phyloP scores from a whole-genome alignment of 352 stramenopile genomes.

The Pythium coloratum region DNA sequence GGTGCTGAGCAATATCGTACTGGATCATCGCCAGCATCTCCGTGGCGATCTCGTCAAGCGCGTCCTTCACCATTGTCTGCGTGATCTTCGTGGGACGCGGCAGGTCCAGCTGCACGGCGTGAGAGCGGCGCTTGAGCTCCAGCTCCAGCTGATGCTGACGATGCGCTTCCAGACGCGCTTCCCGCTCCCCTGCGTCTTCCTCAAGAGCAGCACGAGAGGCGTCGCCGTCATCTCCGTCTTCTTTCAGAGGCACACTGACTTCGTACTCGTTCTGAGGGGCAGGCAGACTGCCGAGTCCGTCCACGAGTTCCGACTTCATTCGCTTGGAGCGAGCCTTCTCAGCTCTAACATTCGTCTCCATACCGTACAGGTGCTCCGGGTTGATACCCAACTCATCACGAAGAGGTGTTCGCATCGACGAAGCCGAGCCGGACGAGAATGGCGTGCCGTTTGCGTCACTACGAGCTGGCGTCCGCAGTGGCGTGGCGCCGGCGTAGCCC shows the following conservation, averaged over 20 bases:
- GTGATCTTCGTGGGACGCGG: conserved; percentile 69
- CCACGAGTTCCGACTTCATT: conserved; percentile 54
- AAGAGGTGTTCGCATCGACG: conserved; percentile 65
- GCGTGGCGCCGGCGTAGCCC: conserved; percentile 83
- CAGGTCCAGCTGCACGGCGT: conserved; percentile 66
- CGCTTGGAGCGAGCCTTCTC: conserved; percentile 70
- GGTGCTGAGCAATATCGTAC: conserved; percentile 60
- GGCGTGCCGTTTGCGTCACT: conserved; percentile 5
- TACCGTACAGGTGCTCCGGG: conserved; percentile 45
- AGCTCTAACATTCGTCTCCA: conserved; percentile 51
- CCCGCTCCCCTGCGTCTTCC: conserved; percentile 85
- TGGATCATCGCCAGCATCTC: conserved; percentile 74
- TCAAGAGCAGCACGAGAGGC: conserved; percentile 24
- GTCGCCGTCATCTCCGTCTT: conserved; percentile 39
- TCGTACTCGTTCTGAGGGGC: conserved; percentile 84
- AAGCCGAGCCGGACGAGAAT: conserved; percentile 27
- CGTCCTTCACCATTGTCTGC: conserved; percentile 47
- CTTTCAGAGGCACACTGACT: conserved; percentile 65
- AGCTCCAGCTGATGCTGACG: conserved; percentile 46
- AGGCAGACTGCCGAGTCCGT: conserved; percentile 74
- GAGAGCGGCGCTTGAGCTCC: conserved; percentile 64
- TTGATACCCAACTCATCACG: conserved; percentile 91
- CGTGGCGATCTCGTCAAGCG: conserved; percentile 37
- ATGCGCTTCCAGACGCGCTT: conserved; percentile 47
- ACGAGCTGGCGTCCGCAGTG: conserved; percentile 43